Evolutionary conservation across 140 eudicot species (phyloP).

Genomic region (Ambrosia hybrid): DNA sequence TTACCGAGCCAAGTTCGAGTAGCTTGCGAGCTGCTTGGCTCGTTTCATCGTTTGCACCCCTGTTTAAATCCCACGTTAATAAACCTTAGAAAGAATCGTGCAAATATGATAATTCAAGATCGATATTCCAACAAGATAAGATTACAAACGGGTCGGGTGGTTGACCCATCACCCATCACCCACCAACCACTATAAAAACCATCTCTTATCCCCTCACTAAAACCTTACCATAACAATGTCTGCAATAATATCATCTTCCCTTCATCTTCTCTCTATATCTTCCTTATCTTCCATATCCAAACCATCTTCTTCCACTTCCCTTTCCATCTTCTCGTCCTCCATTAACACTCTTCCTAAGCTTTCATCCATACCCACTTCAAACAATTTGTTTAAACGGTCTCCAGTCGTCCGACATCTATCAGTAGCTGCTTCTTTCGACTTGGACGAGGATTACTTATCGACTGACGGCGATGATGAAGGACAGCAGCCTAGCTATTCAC

Average conservation of each 20-base stretch:
- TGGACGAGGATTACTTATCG: conserved; percentile 28
- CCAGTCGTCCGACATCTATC: conserved; percentile 37
- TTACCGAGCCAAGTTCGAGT: too few species aligned
- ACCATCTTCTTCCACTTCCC: conserved; percentile 14
- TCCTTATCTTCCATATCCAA: conserved; percentile 38
- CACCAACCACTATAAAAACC: conserved; percentile 13
- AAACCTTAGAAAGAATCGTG: too few species aligned
- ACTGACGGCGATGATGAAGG: conserved; percentile 23
- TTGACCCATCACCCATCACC: not conserved
- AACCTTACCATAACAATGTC: conserved; percentile 37
- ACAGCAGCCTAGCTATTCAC: conserved; percentile 53
- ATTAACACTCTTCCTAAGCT: conserved; percentile 43
- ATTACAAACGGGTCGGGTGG: conserved; percentile 27
- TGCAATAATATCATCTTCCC: conserved; percentile 35
- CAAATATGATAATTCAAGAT: too few species aligned
- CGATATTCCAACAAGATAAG: not conserved
- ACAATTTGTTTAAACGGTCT: conserved; percentile 16
- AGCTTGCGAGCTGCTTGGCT: too few species aligned
- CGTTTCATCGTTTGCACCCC: too few species aligned
- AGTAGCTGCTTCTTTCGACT: conserved; percentile 50
- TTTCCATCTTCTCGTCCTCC: conserved; percentile 38
- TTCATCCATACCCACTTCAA: conserved; percentile 20
- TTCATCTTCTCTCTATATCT: conserved; percentile 43
- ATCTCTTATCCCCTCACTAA: conserved; percentile 24
- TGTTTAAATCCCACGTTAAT: too few species aligned